Base-by-base conservation (phyloP, 2,329 filamentous ascomycete genomes). In the Pseudopyricularia javanii region DNA sequence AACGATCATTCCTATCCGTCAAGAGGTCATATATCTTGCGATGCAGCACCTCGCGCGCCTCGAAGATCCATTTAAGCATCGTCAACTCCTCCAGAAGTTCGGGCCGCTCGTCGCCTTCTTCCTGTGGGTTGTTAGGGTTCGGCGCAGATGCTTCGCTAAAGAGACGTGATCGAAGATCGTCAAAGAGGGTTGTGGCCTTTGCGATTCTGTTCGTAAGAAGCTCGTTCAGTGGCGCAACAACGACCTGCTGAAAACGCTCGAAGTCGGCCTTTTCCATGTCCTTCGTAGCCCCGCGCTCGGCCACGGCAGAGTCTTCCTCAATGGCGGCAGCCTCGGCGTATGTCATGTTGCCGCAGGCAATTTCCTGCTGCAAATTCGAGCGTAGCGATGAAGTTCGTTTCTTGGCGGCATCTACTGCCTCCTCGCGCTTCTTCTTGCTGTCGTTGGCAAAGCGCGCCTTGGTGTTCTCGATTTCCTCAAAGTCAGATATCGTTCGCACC, bases 11-110 rank as follows among this genome's bases (percentile, higher is more conserved):
- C 51, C 91, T 86, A 64, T 91, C 88, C 20, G 83, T 84, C 33
- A 95, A 79, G 11, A 97, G 72, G 60, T 94, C 87, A 63, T 89
- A 95, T 52, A 91, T 79, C 60, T 89, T 86, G 45, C 88, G 83
- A 69, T 97, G 85, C 8, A 97, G 75, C 48, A 80, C 77, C 68
- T 98, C 93, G n/a, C 91, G 83, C 1, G 87, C 86, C 65, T 98
- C 93, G 60, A 96, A 97, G 8, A 97, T 82, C 91, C 93, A 97
- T 63, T 97, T 98, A 14, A 97, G 75, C 49, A 96, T 79, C 0
- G 91, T 97, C 12, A 98, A 75, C 68, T 95, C 95, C 67, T 98
- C 93, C 2, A 97, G 74, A 0, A 97, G 76, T 67, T 98, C 93
- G 0, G 93, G 93, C 64, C 91, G 84, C 65, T 96, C 91, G 60